Conservation (phyloP, 805 yeast species). For the Saccharomycopsis javanensis region DNA sequence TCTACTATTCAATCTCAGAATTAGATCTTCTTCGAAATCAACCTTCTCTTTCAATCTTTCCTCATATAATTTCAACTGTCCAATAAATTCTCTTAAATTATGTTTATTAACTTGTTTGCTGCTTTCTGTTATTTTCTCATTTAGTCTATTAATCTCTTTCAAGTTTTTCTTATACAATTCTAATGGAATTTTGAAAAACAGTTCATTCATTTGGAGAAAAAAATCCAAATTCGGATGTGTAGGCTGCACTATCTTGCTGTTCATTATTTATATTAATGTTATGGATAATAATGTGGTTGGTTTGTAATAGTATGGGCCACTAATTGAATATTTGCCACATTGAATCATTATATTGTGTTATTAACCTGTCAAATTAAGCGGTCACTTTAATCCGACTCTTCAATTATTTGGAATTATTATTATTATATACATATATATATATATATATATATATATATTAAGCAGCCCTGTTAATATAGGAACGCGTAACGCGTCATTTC, state of each 20-base stretch:
- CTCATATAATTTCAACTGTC: constrained; percentile 7
- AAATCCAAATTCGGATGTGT: constrained; percentile 7
- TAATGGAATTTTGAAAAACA: constrained; percentile 14
- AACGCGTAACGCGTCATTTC: too few species aligned
- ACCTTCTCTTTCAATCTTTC: constrained; percentile 11
- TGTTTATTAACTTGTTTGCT: not conserved
- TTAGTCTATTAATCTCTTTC: constrained; percentile 15
- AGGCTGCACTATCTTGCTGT: not conserved
- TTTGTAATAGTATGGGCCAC: too few species aligned
- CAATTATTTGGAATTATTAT: too few species aligned
- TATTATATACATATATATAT: too few species aligned
- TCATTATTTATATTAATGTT: not conserved
- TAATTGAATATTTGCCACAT: too few species aligned
- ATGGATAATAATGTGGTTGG: not conserved
- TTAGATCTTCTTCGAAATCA: constrained; percentile 11
- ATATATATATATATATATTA: too few species aligned
- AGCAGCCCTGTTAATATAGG: too few species aligned
- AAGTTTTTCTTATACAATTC: constrained; percentile 18
- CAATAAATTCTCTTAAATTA: constrained; percentile 2
- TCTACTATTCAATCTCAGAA: constrained; percentile 6
- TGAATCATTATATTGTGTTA: not conserved
- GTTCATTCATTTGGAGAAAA: constrained; percentile 15
- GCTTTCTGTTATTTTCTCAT: constrained; percentile 12
- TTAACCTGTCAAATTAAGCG: not conserved
- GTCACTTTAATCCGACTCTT: too few species aligned